Conservation (phyloP, 1,284 basidiomycete species). For the Ganoderma sinense region DNA sequence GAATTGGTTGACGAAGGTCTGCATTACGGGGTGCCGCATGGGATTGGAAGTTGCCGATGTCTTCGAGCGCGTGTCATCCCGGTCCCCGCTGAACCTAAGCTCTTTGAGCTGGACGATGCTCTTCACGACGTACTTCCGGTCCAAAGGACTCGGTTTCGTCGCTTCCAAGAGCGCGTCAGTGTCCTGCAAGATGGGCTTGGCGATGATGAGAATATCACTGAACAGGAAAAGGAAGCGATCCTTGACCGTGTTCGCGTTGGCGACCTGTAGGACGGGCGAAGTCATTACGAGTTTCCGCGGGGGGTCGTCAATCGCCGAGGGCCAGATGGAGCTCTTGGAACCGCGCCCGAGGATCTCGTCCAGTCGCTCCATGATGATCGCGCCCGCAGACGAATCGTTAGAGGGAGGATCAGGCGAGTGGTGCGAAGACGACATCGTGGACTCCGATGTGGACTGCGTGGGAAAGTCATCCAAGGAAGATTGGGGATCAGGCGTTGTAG, state of each 20-base stretch:
- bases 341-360: conserved; percentile 72
- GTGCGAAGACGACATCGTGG: conserved; percentile 52
- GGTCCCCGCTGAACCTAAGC: conserved; percentile 71
- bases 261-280: conserved; percentile 92
- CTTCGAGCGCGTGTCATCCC: conserved; percentile 62
- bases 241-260: conserved; percentile 93
- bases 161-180: conserved; percentile 65
- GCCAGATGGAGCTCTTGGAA: conserved; percentile 66
- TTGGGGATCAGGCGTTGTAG: conserved; percentile 76
- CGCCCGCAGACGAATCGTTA: conserved; percentile 44
- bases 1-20: conserved; percentile 80
- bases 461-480: conserved; percentile 71
- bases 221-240: conserved; percentile 97
- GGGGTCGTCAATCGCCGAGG: conserved; percentile 81
- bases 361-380: conserved; percentile 66
- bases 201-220: conserved; percentile 91
- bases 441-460: conserved; percentile 53
- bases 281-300: conserved; percentile 86
- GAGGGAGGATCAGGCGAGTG: conserved; percentile 44
- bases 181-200: conserved; percentile 74
- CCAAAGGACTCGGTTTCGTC: conserved; percentile 72
- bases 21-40: conserved; percentile 64
- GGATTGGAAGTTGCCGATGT: conserved; percentile 44
- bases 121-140: conserved; percentile 89
- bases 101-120: conserved; percentile 84